Evolutionary conservation across 306 rosid species (phyloP), one percentile per base, ranked within the genome.

Genomic region (Prosopis cineraria): DNA sequence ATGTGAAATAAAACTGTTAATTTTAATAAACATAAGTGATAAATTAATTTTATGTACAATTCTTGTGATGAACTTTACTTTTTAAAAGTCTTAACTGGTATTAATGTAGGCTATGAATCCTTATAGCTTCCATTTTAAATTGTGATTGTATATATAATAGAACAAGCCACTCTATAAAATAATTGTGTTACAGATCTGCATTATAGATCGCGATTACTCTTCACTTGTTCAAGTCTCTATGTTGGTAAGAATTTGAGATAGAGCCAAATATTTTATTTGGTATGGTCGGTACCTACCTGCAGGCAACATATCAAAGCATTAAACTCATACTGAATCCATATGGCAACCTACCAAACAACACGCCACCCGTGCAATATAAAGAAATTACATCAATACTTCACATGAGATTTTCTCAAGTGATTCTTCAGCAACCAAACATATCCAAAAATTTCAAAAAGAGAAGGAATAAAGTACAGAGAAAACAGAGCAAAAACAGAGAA

Each of bases 261-360:
- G 59, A 52, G 59, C 4, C 59, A 52, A 8, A 52, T 52, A 52
- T 52, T 53, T 22, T 63, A 33, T 33, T 33, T 34, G 3, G 25
- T 19, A 5, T 30, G n/a, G 4, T 7, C 37, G 41, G 4, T 6
- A 6, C 20, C 63, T 9, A 25, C 62, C 30, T 53, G 14, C 5
- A 20, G 7, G 62, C 62, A 53, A 10, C 30, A 22, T 53, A 22
- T 22, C 2, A 22, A 53, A 53, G 62, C 27, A 56, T 56, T 4
- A 4, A 22, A 56, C 16, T 56, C 10, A 11, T 3, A 55, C 31
- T 55, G 63, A 59, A 63, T 45, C 74, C 67, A 17, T 14, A 58
- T 44, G 78, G 77, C 36, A 79, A 81, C 85, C n/a, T 14, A 12
- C 34, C 65, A 84, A 34, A 72, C 78, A 81, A 53, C 83, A 65